Evolutionary conservation across 345 rosid genomes (phyloP).

Genomic region (Melaleuca alternifolia): DNA sequence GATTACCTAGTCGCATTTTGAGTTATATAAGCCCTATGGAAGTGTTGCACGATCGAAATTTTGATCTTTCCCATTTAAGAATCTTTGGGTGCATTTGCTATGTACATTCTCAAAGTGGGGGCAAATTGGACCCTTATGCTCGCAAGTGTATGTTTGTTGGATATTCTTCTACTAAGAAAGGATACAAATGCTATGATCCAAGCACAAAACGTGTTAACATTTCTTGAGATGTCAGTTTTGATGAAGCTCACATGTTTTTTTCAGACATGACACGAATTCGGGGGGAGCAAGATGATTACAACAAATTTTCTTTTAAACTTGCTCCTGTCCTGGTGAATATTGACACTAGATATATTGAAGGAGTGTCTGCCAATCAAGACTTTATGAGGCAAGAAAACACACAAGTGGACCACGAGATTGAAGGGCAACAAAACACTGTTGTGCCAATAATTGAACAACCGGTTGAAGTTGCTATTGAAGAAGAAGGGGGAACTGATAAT

Average conservation of each 20-base stretch:
- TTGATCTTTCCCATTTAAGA: not conserved
- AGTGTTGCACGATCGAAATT: not conserved
- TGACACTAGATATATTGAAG: not conserved
- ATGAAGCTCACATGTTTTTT: no score
- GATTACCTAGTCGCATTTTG: not conserved
- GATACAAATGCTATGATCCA: not conserved
- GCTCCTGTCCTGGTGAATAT: not conserved
- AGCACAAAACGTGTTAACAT: no score
- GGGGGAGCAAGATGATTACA: no score
- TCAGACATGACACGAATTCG: no score
- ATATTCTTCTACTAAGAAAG: not conserved
- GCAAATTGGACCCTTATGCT: not conserved
- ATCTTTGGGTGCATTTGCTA: not conserved
- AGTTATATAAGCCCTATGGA: not conserved
- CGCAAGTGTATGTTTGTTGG: not conserved
- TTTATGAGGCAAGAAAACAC: not conserved
- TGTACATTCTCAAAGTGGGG: not conserved
- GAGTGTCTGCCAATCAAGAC: not conserved
- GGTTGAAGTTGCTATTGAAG: not conserved
- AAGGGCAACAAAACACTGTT: no score
- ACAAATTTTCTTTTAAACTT: not conserved
- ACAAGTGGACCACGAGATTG: not conserved
- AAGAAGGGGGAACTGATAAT: not conserved
- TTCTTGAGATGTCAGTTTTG: no score
- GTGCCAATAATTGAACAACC: not conserved